phyloP scores from a whole-genome alignment of 768 basidiomycete genomes.

The Coprinopsis strossmayeri region DNA sequence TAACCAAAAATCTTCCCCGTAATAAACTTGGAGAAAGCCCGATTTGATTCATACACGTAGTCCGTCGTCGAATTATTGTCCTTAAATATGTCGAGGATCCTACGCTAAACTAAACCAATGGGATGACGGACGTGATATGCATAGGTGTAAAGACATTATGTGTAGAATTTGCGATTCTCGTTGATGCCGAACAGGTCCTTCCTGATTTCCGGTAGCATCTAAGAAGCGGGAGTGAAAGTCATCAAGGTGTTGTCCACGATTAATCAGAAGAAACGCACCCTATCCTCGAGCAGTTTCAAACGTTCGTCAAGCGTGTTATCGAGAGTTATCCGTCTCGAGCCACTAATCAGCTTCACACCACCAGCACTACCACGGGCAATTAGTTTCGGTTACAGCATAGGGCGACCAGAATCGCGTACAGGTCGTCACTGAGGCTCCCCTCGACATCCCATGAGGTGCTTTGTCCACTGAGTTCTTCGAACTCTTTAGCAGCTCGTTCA shows the following conservation, averaged over 20 bases:
- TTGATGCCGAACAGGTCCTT: constrained; percentile 85
- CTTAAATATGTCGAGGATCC: background rate
- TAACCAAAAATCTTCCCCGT: no score
- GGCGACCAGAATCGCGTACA: constrained; percentile 34
- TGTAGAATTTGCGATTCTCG: constrained; percentile 88
- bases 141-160: constrained; percentile 26
- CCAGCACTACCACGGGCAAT: constrained; percentile 53
- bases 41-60: no score
- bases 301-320: constrained; percentile 96
- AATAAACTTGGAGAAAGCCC: no score
- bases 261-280: constrained; percentile 53
- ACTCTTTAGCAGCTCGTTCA: constrained; percentile 54
- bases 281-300: constrained; percentile 81
- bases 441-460: constrained; percentile 54
- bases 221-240: background rate
- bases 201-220: constrained; percentile 97
- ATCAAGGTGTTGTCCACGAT: no score
- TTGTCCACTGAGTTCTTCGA: constrained; percentile 73
- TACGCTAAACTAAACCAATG: background rate
- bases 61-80: no score
- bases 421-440: constrained; percentile 56
- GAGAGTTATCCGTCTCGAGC: constrained; percentile 72
- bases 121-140: constrained; percentile 1
- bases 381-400: background rate
- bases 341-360: constrained; percentile 72